These are phyloP conservation scores for Arabis alpina DNA, from an alignment of 345 rosid genomes.

Conservation along the genomic window DNA sequence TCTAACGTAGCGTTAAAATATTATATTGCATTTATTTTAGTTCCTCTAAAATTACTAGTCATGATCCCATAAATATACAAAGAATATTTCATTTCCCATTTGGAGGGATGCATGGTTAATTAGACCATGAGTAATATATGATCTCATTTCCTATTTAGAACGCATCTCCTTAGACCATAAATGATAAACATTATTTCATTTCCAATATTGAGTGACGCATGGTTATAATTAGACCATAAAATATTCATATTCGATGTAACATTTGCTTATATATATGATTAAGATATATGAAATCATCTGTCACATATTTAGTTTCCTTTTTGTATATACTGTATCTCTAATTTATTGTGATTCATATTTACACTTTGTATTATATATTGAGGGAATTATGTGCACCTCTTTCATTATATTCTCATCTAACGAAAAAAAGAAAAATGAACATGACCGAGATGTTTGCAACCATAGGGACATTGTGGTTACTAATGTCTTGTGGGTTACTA, in stretches of 20 bases:
- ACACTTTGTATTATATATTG: too few relatives aligned
- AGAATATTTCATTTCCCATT: background rate
- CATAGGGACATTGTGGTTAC: too few relatives aligned
- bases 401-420: too few relatives aligned
- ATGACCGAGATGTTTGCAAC: too few relatives aligned
- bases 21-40: background rate
- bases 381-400: too few relatives aligned
- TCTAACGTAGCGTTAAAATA: constrained; percentile 60
- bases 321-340: too few relatives aligned
- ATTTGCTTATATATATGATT: too few relatives aligned
- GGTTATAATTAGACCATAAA: background rate
- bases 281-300: too few relatives aligned
- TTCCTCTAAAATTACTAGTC: background rate
- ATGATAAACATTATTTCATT: background rate
- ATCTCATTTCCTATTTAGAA: background rate
- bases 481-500: too few relatives aligned
- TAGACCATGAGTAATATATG: background rate
- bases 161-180: background rate
- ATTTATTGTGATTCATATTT: too few relatives aligned
- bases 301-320: too few relatives aligned
- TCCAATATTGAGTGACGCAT: background rate
- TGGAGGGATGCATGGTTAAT: background rate
- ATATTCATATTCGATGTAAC: background rate
- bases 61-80: background rate
- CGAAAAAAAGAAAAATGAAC: too few relatives aligned